These are phyloP conservation scores for Mycosphaerella sp. DNA, from an alignment of 2,329 filamentous ascomycete species.

Conservation along the genomic window DNA sequence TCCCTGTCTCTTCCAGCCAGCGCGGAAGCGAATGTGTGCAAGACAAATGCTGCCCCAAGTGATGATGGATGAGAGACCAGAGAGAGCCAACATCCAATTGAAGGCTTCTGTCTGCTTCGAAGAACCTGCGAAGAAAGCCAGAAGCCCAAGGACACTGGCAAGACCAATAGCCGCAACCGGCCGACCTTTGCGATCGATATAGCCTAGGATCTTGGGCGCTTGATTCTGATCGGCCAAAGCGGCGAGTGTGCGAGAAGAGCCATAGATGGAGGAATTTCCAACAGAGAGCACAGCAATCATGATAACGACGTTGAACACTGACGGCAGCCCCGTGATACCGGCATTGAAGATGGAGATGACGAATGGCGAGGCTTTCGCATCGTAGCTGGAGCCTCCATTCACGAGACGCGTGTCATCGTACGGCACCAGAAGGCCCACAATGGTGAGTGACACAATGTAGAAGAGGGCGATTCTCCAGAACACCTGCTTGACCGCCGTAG, in stretches of 20 bases:
- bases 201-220: constrained; percentile 53
- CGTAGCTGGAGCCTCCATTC: constrained; percentile 30
- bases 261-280: constrained; percentile 49
- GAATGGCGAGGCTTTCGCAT: constrained; percentile 53
- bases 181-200: constrained; percentile 73
- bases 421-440: constrained; percentile 34
- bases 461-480: constrained; percentile 35
- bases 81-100: constrained; percentile 72
- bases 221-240: constrained; percentile 67
- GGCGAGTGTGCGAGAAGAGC: constrained; percentile 77
- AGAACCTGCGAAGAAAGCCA: constrained; percentile 70
- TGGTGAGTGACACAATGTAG: constrained; percentile 32
- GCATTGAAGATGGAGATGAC: constrained; percentile 59
- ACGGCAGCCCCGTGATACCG: constrained; percentile 55
- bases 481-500: constrained; percentile 33
- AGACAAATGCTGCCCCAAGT: constrained; percentile 81
- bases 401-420: constrained; percentile 33
- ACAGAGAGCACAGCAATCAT: constrained; percentile 56
- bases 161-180: constrained; percentile 64
- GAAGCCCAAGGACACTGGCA: constrained; percentile 61
- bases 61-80: constrained; percentile 67
- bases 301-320: constrained; percentile 63
- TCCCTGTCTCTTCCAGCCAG: constrained; percentile 64
- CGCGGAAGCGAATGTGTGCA: constrained; percentile 85
- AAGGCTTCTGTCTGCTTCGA: constrained; percentile 58